Base-by-base conservation (phyloP, 2,329 filamentous ascomycete genomes). In the Geosmithia putterillii region DNA sequence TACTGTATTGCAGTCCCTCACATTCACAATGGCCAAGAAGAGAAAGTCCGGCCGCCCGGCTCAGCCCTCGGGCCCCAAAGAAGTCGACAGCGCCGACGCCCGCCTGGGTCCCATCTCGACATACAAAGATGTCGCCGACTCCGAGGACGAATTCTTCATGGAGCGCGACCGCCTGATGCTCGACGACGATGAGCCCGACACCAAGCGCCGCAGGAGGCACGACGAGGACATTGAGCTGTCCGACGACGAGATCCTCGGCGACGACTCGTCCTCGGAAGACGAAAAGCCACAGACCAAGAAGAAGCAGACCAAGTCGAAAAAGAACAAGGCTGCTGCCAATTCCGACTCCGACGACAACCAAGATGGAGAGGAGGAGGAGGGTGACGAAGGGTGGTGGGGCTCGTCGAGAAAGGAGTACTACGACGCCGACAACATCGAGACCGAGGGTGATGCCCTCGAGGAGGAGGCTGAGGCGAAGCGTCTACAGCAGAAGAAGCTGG, bases 131-230 rank as follows among this genome's bases (percentile, higher is more conserved):
- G 82, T 98, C 52, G 86, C 89, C 50, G 83, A 95, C 59, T 94
- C 88, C 1, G 87, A 95, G 60, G 92, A 98, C 61, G 87, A 95
- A 58, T 94, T 95, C 60, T 86, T 90, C 55, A 70, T 89, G 46
- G 83, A 89, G 50, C 78, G 84, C 50, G 92, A 98, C 63, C 83
- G 86, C 57, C 80, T 98, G 48, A 64, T 90, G 54, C 73, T 98
- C 34, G 86, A 94, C 23, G 22, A 41, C 12, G 87, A 95, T 51
- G 83, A 74, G 28, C 86, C 83, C 14, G 75, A 78, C 35, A 79
- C 80, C 23, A 95, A 95, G 67, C 79, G 86, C 50, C 73, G 81
- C 55, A 79, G 82, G 53, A 83, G 79, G 52, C 70, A 79, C 45
- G 82, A 90, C 55, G 77, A 92, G 47, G 76, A 79, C 34, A 60